Base-by-base conservation (phyloP, 345 rosid genomes). In the Geranium rotundifolium region DNA sequence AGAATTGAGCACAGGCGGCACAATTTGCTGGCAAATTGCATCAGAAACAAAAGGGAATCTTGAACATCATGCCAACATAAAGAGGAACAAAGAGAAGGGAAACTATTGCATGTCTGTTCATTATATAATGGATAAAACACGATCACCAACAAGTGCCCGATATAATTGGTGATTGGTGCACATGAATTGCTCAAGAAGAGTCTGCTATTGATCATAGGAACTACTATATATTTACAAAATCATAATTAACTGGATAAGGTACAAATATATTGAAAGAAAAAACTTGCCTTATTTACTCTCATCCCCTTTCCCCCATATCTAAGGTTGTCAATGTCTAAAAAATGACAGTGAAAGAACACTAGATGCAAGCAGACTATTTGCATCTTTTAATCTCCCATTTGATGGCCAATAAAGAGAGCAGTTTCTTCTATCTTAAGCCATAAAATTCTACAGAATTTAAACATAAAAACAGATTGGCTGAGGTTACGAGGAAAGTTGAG, bases 1-100 rank as follows among this genome's bases (percentile, higher is more conserved):
- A 61, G 97, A 84, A 67, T 56, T 61, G 62, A 95, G 90, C 80
- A 95, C 99, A n/a, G 97, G 97, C 41, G 88, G 93, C 65, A 95
- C 96, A 77, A 95, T 90, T 81, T 88, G 93, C 97, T 95, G 82
- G 61, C 65, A 72, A 57, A 61, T 62, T 62, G 37, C 67, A 64
- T 71, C 18, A 0, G 63, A 61, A 19, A 27, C 15, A 23, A 17
- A 58, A 17, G 34, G 34, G 4, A 30, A 27, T 27, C 19, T 19
- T 16, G 16, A 58, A 20, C 19, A 27, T 5, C 3, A 58, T 27
- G 13, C 19, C n/a, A 9, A 27, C 39, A 59, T 9, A 5, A 15
- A 59, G 29, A 27, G 41, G 27, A 59, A 27, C 16, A 7, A 27
- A 59, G 41, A 59, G 17, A 9, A 59, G 18, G 15, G 18, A 57